These are phyloP conservation scores for Pichia sporocuriosa DNA, from an alignment of 805 yeast genomes.

Conservation along the genomic window DNA sequence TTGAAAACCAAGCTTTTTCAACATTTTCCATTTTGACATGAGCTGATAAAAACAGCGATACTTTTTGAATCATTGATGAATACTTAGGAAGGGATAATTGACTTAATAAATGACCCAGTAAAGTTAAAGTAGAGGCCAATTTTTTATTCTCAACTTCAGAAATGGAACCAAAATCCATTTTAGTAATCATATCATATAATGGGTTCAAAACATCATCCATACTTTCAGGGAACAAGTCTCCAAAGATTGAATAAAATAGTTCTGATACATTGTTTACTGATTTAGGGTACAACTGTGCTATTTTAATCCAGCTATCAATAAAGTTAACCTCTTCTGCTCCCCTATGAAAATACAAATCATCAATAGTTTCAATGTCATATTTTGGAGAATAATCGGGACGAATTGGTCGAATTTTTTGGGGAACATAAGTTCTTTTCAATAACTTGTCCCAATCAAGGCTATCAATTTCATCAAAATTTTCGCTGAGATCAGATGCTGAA, in stretches of 20 bases:
- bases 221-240: constrained; percentile 27
- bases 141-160: constrained; percentile 20
- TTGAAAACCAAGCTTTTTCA: constrained; percentile 51
- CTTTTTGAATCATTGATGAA: constrained; percentile 30
- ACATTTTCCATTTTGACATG: constrained; percentile 33
- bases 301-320: constrained; percentile 36
- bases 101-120: constrained; percentile 38
- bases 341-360: constrained; percentile 36
- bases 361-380: constrained; percentile 28
- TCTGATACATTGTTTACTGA: constrained; percentile 30
- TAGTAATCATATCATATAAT: constrained; percentile 30
- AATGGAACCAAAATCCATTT: constrained; percentile 27
- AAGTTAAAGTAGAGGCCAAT: constrained; percentile 35
- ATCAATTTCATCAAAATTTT: constrained; percentile 27
- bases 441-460: constrained; percentile 19
- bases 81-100: constrained; percentile 34
- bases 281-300: constrained; percentile 39
- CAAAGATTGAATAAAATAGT: constrained; percentile 32
- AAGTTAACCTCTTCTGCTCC: constrained; percentile 32
- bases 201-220: constrained; percentile 32
- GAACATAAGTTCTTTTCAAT: constrained; percentile 15
- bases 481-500: constrained; percentile 18
- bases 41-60: constrained; percentile 32
- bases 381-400: constrained; percentile 32
- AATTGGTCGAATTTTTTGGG: constrained; percentile 26